phyloP scores from a whole-genome alignment of 306 rosid genomes.

The Betula pendula region DNA sequence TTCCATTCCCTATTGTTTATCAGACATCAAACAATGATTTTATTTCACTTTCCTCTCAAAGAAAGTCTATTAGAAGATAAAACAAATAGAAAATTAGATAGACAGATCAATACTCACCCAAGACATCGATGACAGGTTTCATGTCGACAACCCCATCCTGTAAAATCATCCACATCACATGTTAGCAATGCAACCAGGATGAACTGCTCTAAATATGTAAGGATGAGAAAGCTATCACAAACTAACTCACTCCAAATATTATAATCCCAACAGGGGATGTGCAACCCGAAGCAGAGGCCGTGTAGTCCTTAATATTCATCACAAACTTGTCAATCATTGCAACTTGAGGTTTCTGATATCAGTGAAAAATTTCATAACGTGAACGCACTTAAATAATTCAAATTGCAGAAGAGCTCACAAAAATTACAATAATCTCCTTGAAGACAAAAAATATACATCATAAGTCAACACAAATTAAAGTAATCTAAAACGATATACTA shows the following conservation, averaged over 20 bases:
- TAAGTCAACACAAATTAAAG: not conserved
- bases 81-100: not conserved
- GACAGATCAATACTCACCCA: constrained; percentile 41
- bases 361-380: not conserved
- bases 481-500: not conserved
- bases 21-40: not conserved
- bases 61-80: not conserved
- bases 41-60: not conserved
- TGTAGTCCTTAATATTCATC: constrained; percentile 34
- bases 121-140: constrained; percentile 32
- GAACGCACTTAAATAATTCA: constrained; percentile 1
- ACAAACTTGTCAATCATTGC: constrained; percentile 34
- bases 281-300: constrained; percentile 38
- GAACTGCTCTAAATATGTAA: not conserved
- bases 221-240: not conserved
- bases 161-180: constrained; percentile 7
- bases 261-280: constrained; percentile 44
- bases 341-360: constrained; percentile 24
- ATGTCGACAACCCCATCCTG: constrained; percentile 47
- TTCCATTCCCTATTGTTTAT: not conserved
- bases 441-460: not conserved
- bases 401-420: constrained; percentile 3
- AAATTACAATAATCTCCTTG: not conserved
- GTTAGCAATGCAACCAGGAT: constrained; percentile 3
- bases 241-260: constrained; percentile 58